phyloP scores from a whole-genome alignment of 148 eudicot genomes.

The Nyssa sinensis region DNA sequence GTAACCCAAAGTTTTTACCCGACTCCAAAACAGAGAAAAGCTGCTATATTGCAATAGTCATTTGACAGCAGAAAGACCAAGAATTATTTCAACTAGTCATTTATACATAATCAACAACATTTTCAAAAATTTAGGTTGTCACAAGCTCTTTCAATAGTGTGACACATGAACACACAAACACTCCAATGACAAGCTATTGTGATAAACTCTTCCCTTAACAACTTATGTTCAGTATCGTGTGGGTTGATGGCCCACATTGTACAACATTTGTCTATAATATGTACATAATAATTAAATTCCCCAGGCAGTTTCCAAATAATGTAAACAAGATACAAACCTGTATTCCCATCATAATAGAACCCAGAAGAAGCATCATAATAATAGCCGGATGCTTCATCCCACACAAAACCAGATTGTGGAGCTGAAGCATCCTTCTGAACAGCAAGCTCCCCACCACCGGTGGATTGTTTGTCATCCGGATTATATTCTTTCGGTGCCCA shows the following conservation, averaged over 20 bases:
- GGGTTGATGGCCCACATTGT: neutral
- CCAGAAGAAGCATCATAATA: constrained; percentile 97
- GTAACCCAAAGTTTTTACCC: too few species aligned
- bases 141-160: neutral
- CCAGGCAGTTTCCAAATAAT: neutral
- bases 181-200: neutral
- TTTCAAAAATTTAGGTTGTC: neutral
- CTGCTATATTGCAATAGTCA: too few species aligned
- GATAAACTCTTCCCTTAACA: neutral
- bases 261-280: neutral
- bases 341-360: constrained; percentile 91
- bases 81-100: neutral
- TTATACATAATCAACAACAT: neutral
- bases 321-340: constrained; percentile 46
- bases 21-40: too few species aligned
- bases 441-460: constrained; percentile 39
- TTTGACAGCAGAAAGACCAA: too few species aligned
- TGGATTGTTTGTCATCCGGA: constrained; percentile 74
- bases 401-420: constrained; percentile 94
- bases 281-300: neutral
- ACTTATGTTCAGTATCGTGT: neutral
- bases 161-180: neutral
- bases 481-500: constrained; percentile 99
- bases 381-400: constrained; percentile 99
- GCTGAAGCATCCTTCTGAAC: constrained; percentile 58